Base-by-base conservation (phyloP, 805 yeast species). In the Lipomyces oligophaga region DNA sequence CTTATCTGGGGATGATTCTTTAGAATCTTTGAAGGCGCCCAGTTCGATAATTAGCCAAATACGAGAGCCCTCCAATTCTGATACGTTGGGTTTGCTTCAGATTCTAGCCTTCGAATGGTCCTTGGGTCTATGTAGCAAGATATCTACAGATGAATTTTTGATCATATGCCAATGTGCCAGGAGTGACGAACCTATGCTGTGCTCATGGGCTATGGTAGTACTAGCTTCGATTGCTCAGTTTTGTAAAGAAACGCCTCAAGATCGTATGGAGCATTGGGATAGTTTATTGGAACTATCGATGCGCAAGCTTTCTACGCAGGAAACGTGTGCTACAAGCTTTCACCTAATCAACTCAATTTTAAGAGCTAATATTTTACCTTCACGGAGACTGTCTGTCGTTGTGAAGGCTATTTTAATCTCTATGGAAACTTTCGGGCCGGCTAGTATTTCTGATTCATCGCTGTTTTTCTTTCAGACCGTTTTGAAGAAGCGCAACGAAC, bases 181-280 rank as follows among this genome's bases (percentile, higher is more conserved):
- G n/a, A n/a, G n/a, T n/a, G n/a, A n/a, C n/a, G n/a, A n/a, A n/a
- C n/a, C n/a, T n/a, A n/a, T n/a, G n/a, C n/a, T n/a, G n/a, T n/a
- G n/a, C n/a, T 50, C 52, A 3, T 50, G 55, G 55, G 52, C 55
- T 4, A 41, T 47, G 43, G 26, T 46, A 4, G 36, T 44, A 10
- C 31, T 49, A 10, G 34, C 45, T n/a, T 22, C 40, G 8, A 24
- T 45, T 18, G n/a, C 38, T n/a, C n/a, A n/a, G n/a, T n/a, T n/a
- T n/a, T n/a, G n/a, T n/a, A n/a, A n/a, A n/a, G n/a, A n/a, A n/a
- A n/a, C n/a, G n/a, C n/a, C n/a, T n/a, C n/a, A n/a, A n/a, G n/a
- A n/a, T n/a, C n/a, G n/a, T n/a, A n/a, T n/a, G n/a, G n/a, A n/a
- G n/a, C n/a, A n/a, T n/a, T n/a, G n/a, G n/a, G n/a, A n/a, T n/a